Base-by-base conservation (phyloP, 2,329 filamentous ascomycete genomes). In the Aspergillus unguis region DNA sequence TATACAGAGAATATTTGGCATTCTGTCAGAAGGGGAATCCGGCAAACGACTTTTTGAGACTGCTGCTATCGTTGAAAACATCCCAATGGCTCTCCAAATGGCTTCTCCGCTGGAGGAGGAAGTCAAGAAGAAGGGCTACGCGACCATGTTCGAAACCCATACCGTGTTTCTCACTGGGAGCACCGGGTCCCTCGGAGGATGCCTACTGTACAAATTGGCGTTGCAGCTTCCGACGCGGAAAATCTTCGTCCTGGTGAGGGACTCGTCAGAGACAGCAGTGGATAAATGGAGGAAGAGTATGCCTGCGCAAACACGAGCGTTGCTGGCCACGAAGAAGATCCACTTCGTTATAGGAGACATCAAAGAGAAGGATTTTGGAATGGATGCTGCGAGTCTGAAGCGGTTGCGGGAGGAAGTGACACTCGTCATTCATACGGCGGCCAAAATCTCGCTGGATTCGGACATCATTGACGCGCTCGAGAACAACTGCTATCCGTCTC, bases 171-270 rank as follows among this genome's bases (percentile, higher is more conserved):
- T 69, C 8, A 69, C 66, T 0, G 66, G 66, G 25, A 61, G 62
- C 23, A 69, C 66, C 3, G 66, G 66, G 11, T 67, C 63, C 26
- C 57, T 67, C 9, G 68, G 68, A 9, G 66, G 66, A 27, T 68
- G 65, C 50, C 65, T 70, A 26, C 49, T 70, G 4, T 67, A 68
- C 53, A 70, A 70, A 35, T 36, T 70, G 35, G 60, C 66, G 8
- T 36, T 66, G 23, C 68, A 69, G 48, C 56, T 70, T 0, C 67
- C 67, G 9, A 67, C 65, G 1, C 60, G 56, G 28, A 68, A 61
- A 32, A 65, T 70, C 17, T 70, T 64, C 28, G 59, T 63, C 1
- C 54, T 70, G 5, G 59, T 66, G 23, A 63, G 68, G 2, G 59
- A 59, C 6, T 57, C 59, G 4, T 49, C 61, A 0, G 49, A 63